phyloP scores from a whole-genome alignment of 2,329 filamentous ascomycete species.

The Aspergillus sp. region DNA sequence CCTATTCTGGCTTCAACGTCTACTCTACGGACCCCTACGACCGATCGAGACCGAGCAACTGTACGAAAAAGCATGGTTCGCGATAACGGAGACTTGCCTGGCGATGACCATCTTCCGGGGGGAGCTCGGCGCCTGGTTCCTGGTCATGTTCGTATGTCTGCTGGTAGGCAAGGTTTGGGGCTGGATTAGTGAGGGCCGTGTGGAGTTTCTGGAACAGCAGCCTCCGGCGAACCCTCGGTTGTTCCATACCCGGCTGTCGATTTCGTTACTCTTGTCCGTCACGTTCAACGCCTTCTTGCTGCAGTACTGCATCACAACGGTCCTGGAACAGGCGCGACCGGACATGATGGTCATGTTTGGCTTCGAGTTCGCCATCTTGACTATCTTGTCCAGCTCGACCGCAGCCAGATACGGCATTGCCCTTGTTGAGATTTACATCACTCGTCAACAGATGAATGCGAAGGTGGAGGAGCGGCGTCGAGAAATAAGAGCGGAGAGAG shows the following conservation, averaged over 20 bases:
- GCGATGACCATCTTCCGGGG: conserved; percentile 98
- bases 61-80: conserved; percentile 97
- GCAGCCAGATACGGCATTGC: conserved; percentile 74
- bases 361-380: conserved; percentile 90
- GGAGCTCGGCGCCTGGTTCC: conserved; percentile 88
- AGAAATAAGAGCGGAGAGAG: conserved; percentile 59
- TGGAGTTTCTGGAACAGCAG: conserved; percentile 93
- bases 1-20: conserved; percentile 81
- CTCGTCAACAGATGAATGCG: conserved; percentile 68
- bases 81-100: conserved; percentile 91
- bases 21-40: conserved; percentile 86
- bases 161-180: conserved; percentile 96
- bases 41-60: conserved; percentile 95
- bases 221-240: conserved; percentile 82
- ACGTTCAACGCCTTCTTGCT: conserved; percentile 78
- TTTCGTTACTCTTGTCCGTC: conserved; percentile 76
- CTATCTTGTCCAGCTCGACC: conserved; percentile 77
- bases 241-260: conserved; percentile 78
- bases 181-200: conserved; percentile 93
- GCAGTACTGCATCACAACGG: conserved; percentile 74
- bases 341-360: conserved; percentile 99
- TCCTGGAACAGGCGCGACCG: conserved; percentile 82
- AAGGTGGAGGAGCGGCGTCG: conserved; percentile 66
- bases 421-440: conserved; percentile 72
- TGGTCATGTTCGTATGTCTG: conserved; percentile 92